Base-by-base conservation (phyloP, 2,329 filamentous ascomycete species). In the Ascochyta fabae region DNA sequence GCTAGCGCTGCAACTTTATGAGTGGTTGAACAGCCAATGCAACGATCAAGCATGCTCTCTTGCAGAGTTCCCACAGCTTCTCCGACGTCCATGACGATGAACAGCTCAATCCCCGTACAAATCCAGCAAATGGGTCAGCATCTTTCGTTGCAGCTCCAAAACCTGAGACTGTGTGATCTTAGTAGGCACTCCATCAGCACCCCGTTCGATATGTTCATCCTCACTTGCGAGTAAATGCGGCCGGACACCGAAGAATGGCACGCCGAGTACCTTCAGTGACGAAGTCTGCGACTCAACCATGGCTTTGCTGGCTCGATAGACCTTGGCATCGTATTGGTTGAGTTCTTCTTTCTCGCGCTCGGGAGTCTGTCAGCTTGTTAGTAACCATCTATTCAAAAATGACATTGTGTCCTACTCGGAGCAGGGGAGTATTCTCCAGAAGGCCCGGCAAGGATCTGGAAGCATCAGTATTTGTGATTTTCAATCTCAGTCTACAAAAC, bases 241-340 rank as follows among this genome's bases (percentile, higher is more conserved):
- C 40, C 63, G 62, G 8, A 68, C 57, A 8, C 71, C 67, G 44
- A 74, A 75, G 50, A 75, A 75, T 0, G 72, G 72, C 12, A 74
- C 70, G 9, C 70, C 84, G 29, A 89, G 69, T 7, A 72, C 76
- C 53, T 83, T 83, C 42, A 90, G 70, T 60, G 85, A 84, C 1
- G 73, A 70, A 6, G 77, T 79, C 72, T 88, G 84, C 13, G 82
- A 81, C n/a, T 79, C 77, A 0, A 83, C 79, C 86, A 90, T 88
- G 10, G 83, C 77, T 36, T 74, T 74, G 46, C 83, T 82, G 3
- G 86, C 86, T 50, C 77, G 80, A 62, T 88, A 84, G 15, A 89
- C 84, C 66, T 89, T 89, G 48, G 75, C 73, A 60, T 89, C 86
- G 66, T 86, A 89, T 19, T 77, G 77, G 27, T 76, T 69, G 7